These are phyloP conservation scores for Pseudogymnoascus sp. DNA, from an alignment of 2,329 filamentous ascomycete genomes.

Conservation along the genomic window DNA sequence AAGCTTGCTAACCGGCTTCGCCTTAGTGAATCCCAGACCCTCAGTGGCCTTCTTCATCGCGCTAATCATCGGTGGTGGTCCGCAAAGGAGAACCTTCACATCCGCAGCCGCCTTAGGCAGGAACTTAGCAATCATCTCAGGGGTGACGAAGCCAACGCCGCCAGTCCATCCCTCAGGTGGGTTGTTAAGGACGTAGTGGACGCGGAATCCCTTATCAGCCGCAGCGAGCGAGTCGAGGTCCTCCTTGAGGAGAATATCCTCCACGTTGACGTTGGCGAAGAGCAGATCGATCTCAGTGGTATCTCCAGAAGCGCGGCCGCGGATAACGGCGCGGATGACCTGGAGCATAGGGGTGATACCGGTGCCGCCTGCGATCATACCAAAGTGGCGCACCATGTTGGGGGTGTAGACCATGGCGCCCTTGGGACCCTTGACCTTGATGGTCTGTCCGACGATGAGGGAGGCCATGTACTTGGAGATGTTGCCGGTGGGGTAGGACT, in stretches of 20 bases:
- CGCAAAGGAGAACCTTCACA: slow-evolving; percentile 90
- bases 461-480: slow-evolving; percentile 89
- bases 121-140: slow-evolving; percentile 88
- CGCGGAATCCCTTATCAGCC: slow-evolving; percentile 71
- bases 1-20: slow-evolving; percentile 90
- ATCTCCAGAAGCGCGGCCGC: slow-evolving; percentile 70
- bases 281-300: slow-evolving; percentile 86
- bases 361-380: slow-evolving; percentile 96
- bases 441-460: slow-evolving; percentile 72
- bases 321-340: slow-evolving; percentile 81
- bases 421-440: slow-evolving; percentile 90
- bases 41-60: slow-evolving; percentile 96
- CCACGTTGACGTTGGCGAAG: slow-evolving; percentile 89
- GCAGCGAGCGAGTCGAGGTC: slow-evolving; percentile 73
- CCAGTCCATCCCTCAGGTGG: slow-evolving; percentile 86
- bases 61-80: slow-evolving; percentile 91
- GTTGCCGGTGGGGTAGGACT: slow-evolving; percentile 95
- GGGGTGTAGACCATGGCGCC: slow-evolving; percentile 96
- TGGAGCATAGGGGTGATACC: slow-evolving; percentile 99
- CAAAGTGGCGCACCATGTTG: slow-evolving; percentile 93
- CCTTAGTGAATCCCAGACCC: slow-evolving; percentile 82
- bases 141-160: slow-evolving; percentile 88
- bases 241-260: slow-evolving; percentile 89
- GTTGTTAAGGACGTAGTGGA: slow-evolving; percentile 96
- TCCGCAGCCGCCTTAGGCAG: slow-evolving; percentile 76